These are phyloP conservation scores for Arthrobotrys iridis DNA, from an alignment of 2,329 filamentous ascomycete genomes.

Conservation along the genomic window DNA sequence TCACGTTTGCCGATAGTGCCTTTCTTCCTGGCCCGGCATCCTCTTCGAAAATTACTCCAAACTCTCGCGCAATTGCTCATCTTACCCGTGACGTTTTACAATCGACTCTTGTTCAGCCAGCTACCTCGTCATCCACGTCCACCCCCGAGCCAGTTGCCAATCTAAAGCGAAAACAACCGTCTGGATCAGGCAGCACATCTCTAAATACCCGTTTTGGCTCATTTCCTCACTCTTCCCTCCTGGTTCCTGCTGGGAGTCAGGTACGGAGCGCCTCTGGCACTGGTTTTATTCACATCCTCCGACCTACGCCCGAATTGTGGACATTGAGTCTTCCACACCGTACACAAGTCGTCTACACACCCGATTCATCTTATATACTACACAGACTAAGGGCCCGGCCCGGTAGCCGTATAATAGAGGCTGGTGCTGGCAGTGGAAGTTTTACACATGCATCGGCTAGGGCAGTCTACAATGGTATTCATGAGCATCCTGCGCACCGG, in stretches of 20 bases:
- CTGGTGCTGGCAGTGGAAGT: conserved; percentile 82
- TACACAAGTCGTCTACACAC: conserved; percentile 87
- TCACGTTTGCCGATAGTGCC: conserved; percentile 35
- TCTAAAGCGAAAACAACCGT: conserved; percentile 46
- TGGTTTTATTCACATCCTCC: conserved; percentile 81
- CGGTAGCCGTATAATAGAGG: conserved; percentile 78
- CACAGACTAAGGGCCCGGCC: conserved; percentile 79
- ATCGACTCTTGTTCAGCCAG: conserved; percentile 37
- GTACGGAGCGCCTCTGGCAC: conserved; percentile 42
- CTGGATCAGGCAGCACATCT: conserved; percentile 60
- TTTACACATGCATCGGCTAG: conserved; percentile 82
- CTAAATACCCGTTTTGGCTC: conserved; percentile 95
- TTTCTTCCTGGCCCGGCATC: conserved; percentile 34
- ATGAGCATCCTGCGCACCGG: background rate
- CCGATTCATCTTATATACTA: conserved; percentile 85
- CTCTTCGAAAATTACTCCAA: conserved; percentile 22
- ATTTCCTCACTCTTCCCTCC: conserved; percentile 80
- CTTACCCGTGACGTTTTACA: conserved; percentile 49
- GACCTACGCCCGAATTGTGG: conserved; percentile 84
- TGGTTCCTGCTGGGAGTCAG: conserved; percentile 69
- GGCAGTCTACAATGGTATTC: conserved; percentile 77
- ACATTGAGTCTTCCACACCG: conserved; percentile 81
- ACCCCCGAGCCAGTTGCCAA: conserved; percentile 45
- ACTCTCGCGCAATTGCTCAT: conserved; percentile 47
- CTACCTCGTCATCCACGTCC: background rate